Base-by-base conservation (phyloP, 2,329 filamentous ascomycete species). In the Clonostachys byssicola region DNA sequence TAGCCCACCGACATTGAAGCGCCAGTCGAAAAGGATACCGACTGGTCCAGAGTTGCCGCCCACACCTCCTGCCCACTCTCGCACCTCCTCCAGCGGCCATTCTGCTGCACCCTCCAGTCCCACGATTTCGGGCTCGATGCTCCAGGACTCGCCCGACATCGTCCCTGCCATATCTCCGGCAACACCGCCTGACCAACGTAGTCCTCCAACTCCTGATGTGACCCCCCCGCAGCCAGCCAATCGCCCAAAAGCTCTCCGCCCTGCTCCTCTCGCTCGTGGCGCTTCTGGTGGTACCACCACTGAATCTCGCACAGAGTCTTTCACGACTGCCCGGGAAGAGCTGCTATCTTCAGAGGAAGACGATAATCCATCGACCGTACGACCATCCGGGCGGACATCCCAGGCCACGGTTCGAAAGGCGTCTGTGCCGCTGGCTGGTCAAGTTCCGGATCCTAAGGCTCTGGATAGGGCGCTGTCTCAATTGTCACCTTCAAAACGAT, bases 171-270 rank as follows among this genome's bases (percentile, higher is more conserved):
- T 64, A 47, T 58, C 71, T 10, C 77, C 76, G n/a, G 70, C 72
- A 47, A 88, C 85, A 6, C 83, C 85, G 44, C 76, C 81, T 30
- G 80, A 81, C 53, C 80, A 85, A 53, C 76, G 77, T 57, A 88
- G 82, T 56, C 85, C 85, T 14, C 86, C 85, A 34, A 91, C 87
- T 4, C 88, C 87, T 34, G 87, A 90, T 64, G 78, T 86, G 42
- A 91, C 87, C 14, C 88, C 86, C 45, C 87, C 87, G 35, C 77
- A 81, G 50, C 63, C 66, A 40, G 58, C 61, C 43, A 64, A 63
- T 36, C 72, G 71, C 48, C 65, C 73, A 14, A 71, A 68, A 57
- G 59, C 67, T 46, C 59, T 71, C 42, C 76, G 78, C 34, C 75
- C 77, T 16, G 60, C 64, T 16, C 57, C 73, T 41, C 66, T 64